Percentiles rank a stretch among this genome's conserved stretches.
Evolutionary conservation across 352 stramenopile species (phyloP).

Genomic region (Globisporangium spiculum): DNA sequence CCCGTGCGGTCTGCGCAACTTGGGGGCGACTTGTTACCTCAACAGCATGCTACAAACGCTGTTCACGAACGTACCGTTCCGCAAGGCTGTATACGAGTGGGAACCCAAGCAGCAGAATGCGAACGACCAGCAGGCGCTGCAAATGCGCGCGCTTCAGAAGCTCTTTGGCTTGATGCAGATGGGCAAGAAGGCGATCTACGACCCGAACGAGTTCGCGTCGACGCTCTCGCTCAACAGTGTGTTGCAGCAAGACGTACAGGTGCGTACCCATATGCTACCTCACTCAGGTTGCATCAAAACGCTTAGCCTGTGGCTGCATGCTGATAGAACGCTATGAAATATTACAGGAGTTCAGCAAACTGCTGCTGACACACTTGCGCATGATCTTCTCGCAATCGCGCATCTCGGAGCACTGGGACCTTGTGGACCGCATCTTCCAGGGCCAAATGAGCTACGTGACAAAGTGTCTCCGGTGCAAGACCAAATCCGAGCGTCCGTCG

Average conservation of each 20-base stretch:
- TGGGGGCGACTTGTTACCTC: constrained; percentile 87
- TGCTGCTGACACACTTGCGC: constrained; percentile 75
- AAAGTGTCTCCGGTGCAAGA: constrained; percentile 72
- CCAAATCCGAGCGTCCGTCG: constrained; percentile 56
- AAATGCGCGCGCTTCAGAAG: constrained; percentile 80
- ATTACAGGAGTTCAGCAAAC: constrained; percentile 85
- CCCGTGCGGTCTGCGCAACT: constrained; percentile 77
- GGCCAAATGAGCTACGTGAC: constrained; percentile 85
- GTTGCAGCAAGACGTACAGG: constrained; percentile 87
- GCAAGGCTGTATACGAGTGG: constrained; percentile 78
- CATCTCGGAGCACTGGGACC: constrained; percentile 47
- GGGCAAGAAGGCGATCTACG: constrained; percentile 63
- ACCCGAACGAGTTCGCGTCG: constrained; percentile 74
- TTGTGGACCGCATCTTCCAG: constrained; percentile 78
- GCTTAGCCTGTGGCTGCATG: constrained; percentile 5
- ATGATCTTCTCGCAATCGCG: constrained; percentile 72
- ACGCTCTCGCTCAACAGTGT: constrained; percentile 80
- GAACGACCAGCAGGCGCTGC: constrained; percentile 48
- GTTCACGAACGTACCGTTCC: constrained; percentile 72
- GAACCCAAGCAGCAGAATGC: constrained; percentile 50
- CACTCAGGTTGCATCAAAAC: neutral
- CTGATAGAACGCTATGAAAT: neutral
- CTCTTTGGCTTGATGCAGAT: constrained; percentile 85
- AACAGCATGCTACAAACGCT: constrained; percentile 88
- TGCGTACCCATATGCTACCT: constrained; percentile 15